Evolutionary conservation across 495 filamentous ascomycete genomes (phyloP).

Genomic region (Aspergillus panamensis): DNA sequence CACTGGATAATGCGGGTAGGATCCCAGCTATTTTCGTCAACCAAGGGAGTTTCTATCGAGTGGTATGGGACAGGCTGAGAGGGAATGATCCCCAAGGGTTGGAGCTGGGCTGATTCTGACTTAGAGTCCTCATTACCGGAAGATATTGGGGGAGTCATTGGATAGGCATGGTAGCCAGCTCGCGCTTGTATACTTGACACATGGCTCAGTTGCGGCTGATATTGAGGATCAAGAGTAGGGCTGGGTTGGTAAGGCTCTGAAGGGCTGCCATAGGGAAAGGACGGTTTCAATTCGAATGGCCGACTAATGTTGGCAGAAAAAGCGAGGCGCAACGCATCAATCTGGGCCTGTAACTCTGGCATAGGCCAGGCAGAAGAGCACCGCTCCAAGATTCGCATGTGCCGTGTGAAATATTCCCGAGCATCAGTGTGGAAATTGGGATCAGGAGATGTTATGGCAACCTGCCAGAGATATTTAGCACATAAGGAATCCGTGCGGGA

Average conservation of each 20-base stretch:
- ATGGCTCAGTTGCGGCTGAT: constrained; percentile 37
- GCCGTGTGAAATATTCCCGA: constrained; percentile 85
- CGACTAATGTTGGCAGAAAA: constrained; percentile 85
- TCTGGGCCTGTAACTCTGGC: constrained; percentile 87
- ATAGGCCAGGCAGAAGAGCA: constrained; percentile 84
- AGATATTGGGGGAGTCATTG: constrained; percentile 80
- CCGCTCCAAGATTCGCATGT: constrained; percentile 92
- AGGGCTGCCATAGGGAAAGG: constrained; percentile 85
- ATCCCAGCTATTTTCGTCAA: constrained; percentile 79
- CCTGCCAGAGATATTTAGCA: constrained; percentile 48
- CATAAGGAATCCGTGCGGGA: neutral
- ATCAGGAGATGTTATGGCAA: constrained; percentile 91
- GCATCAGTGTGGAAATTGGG: constrained; percentile 82
- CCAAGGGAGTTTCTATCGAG: constrained; percentile 53
- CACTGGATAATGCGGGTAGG: constrained; percentile 92
- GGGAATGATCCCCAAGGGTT: constrained; percentile 74
- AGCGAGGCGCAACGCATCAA: constrained; percentile 84
- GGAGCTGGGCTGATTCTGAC: constrained; percentile 74
- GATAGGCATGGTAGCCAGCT: constrained; percentile 72
- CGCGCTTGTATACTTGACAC: constrained; percentile 50
- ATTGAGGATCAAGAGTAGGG: constrained; percentile 53
- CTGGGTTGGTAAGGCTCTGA: constrained; percentile 58
- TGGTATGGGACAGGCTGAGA: constrained; percentile 42
- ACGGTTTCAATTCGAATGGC: constrained; percentile 83
- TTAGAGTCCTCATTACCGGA: constrained; percentile 70